These are phyloP conservation scores for Fusarium haematococcum DNA, from an alignment of 2,329 filamentous ascomycete genomes.

Conservation along the genomic window DNA sequence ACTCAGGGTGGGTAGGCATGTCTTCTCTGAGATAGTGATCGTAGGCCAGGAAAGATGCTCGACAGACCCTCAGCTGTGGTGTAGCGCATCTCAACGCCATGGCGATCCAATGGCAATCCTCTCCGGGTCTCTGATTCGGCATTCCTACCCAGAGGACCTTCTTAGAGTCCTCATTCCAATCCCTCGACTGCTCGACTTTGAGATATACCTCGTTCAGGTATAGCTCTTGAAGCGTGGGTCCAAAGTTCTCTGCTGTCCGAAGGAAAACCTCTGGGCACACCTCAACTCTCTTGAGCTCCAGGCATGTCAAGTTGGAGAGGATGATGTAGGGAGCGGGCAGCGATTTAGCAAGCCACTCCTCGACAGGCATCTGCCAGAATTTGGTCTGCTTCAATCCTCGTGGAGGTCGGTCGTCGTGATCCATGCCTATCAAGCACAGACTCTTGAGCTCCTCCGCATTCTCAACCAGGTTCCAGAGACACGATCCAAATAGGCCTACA, in stretches of 20 bases:
- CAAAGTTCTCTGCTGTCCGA: constrained; percentile 50
- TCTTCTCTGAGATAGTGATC: constrained; percentile 54
- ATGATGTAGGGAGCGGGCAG: constrained; percentile 53
- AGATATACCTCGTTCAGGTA: constrained; percentile 60
- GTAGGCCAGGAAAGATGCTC: constrained; percentile 59
- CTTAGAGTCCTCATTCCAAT: constrained; percentile 49
- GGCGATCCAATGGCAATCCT: constrained; percentile 57
- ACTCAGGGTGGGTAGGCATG: constrained; percentile 43
- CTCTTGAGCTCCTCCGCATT: constrained; percentile 58
- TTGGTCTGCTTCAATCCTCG: constrained; percentile 54
- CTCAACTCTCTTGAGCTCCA: constrained; percentile 59
- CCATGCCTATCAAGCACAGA: constrained; percentile 61
- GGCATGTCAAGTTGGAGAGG: constrained; percentile 53
- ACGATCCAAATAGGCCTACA: constrained; percentile 55
- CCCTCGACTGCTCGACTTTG: constrained; percentile 53
- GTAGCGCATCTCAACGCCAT: constrained; percentile 53
- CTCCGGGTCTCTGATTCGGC: constrained; percentile 54
- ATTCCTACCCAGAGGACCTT: constrained; percentile 59
- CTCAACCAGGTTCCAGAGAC: constrained; percentile 63
- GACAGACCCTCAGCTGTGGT: constrained; percentile 54
- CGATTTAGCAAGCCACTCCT: constrained; percentile 55
- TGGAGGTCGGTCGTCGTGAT: constrained; percentile 54
- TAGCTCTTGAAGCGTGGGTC: constrained; percentile 56
- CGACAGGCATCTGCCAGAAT: constrained; percentile 49
- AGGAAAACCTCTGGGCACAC: constrained; percentile 52